These are phyloP conservation scores for Papiliotrema terrestris DNA, from an alignment of 1,284 basidiomycete species.

Conservation along the genomic window DNA sequence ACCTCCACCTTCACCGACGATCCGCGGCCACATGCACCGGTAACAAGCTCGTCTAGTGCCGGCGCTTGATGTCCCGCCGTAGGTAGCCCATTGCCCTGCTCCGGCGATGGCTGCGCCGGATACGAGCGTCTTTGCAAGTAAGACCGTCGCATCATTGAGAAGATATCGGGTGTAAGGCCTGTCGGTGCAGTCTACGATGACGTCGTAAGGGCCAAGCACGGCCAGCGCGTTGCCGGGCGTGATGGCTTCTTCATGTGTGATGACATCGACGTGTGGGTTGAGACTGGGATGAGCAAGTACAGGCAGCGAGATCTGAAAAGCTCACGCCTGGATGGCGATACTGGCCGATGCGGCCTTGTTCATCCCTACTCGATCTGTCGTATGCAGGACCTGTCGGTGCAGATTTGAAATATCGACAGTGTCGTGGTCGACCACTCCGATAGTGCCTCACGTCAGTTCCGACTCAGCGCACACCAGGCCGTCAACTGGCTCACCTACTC, in stretches of 20 bases:
- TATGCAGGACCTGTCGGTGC: constrained; percentile 88
- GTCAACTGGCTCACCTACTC: constrained; percentile 63
- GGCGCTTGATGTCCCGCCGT: constrained; percentile 45
- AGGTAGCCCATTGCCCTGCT: constrained; percentile 85
- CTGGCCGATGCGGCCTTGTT: constrained; percentile 80
- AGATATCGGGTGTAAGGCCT: constrained; percentile 90
- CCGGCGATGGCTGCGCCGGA: constrained; percentile 89
- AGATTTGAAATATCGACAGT: constrained; percentile 87
- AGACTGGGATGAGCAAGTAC: constrained; percentile 54
- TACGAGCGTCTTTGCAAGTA: constrained; percentile 71
- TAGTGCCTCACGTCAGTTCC: constrained; percentile 29
- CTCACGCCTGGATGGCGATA: constrained; percentile 61
- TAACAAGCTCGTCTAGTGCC: constrained; percentile 75
- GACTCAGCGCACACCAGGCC: background rate
- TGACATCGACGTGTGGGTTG: constrained; percentile 63
- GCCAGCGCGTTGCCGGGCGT: constrained; percentile 59
- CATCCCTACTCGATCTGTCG: constrained; percentile 71
- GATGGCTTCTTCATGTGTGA: constrained; percentile 58
- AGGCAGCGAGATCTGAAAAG: constrained; percentile 2
- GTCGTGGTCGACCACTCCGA: constrained; percentile 91
- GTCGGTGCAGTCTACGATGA: constrained; percentile 94
- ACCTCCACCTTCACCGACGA: constrained; percentile 62
- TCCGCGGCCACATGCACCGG: constrained; percentile 82
- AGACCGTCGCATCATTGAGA: constrained; percentile 83
- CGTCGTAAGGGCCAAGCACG: constrained; percentile 63